These are phyloP conservation scores for Lactarius hatsudake DNA, from an alignment of 768 basidiomycete species.

Conservation along the genomic window DNA sequence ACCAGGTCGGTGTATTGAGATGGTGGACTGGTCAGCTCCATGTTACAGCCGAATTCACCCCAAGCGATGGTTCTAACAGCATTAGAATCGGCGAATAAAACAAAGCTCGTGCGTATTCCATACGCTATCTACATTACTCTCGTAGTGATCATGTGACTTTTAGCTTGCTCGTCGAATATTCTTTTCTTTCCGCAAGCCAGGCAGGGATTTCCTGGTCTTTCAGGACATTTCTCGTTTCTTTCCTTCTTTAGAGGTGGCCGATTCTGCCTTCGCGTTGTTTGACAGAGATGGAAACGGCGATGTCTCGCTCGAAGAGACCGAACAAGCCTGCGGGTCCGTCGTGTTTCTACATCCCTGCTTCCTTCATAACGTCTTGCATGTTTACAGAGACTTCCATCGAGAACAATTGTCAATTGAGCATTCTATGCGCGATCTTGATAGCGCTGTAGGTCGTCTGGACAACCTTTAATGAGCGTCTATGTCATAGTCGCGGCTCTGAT, in stretches of 20 bases:
- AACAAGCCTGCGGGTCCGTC: slow-evolving; percentile 63
- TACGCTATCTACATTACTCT: slow-evolving; percentile 3
- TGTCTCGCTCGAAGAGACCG: slow-evolving; percentile 66
- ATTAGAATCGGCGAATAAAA: slow-evolving; percentile 76
- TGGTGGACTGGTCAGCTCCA: slow-evolving; percentile 43
- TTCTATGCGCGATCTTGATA: slow-evolving; percentile 87
- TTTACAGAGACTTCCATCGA: slow-evolving; percentile 68
- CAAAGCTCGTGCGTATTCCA: slow-evolving; percentile 49
- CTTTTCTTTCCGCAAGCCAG: slow-evolving; percentile 74
- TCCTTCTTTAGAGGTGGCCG: slow-evolving; percentile 60
- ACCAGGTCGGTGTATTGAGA: background rate
- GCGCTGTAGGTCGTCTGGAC: slow-evolving; percentile 82
- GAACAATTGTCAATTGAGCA: slow-evolving; percentile 82
- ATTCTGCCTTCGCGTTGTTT: slow-evolving; percentile 63
- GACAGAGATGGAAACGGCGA: slow-evolving; percentile 75
- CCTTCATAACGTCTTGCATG: slow-evolving; percentile 1
- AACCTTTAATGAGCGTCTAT: slow-evolving; percentile 84
- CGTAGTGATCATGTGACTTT: slow-evolving; percentile 1
- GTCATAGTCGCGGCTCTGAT: slow-evolving; percentile 71
- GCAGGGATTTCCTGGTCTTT: slow-evolving; percentile 55
- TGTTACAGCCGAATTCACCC: slow-evolving; percentile 88
- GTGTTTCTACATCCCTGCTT: background rate
- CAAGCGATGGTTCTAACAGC: slow-evolving; percentile 78
- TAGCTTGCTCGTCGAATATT: slow-evolving; percentile 82
- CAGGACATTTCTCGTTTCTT: slow-evolving; percentile 75